phyloP scores from a whole-genome alignment of 2,329 filamentous ascomycete genomes.

The Fusarium sp. region DNA sequence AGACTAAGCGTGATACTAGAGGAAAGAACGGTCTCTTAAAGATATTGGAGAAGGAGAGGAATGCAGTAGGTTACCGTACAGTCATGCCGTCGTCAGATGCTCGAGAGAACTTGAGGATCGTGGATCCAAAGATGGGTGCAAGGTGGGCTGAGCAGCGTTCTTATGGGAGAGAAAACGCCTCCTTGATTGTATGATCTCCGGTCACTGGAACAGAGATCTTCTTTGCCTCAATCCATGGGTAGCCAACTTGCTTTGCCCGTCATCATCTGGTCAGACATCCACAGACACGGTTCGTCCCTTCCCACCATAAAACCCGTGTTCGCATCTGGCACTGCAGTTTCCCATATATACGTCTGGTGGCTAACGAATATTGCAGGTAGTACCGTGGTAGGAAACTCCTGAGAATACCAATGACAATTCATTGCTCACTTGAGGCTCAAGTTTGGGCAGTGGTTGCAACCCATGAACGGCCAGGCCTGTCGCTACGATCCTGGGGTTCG shows the following conservation, averaged over 20 bases:
- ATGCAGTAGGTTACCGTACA: not conserved
- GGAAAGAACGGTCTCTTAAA: not conserved
- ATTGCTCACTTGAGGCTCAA: not conserved
- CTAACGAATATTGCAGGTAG: not conserved
- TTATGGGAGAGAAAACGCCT: not conserved
- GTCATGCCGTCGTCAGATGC: not conserved
- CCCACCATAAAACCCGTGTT: not conserved
- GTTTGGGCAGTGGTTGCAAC: not conserved
- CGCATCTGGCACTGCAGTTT: not conserved
- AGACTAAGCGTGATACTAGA: not conserved
- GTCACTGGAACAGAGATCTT: not conserved
- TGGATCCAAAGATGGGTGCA: not conserved
- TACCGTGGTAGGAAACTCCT: not conserved
- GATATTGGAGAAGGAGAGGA: not conserved
- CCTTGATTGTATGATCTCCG: not conserved
- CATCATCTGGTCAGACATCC: slow-evolving; percentile 23
- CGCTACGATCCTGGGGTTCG: slow-evolving; percentile 7
- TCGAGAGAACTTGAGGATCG: not conserved
- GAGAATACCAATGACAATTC: not conserved
- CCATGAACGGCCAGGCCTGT: slow-evolving; percentile 5
- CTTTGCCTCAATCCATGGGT: not conserved
- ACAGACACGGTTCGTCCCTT: slow-evolving; percentile 16
- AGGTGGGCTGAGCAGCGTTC: not conserved
- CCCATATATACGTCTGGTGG: not conserved
- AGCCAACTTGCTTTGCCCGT: slow-evolving; percentile 19